Evolutionary conservation across 345 rosid species (phyloP), one percentile per base, ranked within the genome.

Genomic region (Anastatica hierochuntica): DNA sequence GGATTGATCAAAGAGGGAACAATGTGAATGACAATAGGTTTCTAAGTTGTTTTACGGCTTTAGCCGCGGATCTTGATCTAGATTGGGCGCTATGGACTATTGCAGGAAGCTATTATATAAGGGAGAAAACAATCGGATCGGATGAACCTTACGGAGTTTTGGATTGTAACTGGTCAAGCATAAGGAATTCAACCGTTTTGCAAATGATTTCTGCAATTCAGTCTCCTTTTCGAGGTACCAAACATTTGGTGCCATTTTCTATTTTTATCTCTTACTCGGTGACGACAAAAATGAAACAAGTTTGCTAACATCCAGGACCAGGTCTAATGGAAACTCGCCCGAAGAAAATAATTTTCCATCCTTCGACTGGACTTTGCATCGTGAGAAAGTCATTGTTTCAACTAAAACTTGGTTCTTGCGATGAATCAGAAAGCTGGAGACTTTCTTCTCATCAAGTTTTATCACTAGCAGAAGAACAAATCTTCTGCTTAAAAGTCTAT

Each of bases 51-150:
- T 78, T 92, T 64, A 43, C 80, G 42, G 77, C 85, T 15, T 48
- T 66, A 30, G 84, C 84, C 3, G 94, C 88, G 35, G 95, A 84
- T 30, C 84, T 79, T 42, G 98, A 92, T 70, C 42, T 79, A 47
- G 96, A 92, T 44, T 88, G 89, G 95, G 88, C 90, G 0, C 14
- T 77, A 55, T 92, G 96, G 96, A 79, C 95, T 0, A 12, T 88
- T 17, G 84, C 63, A 21, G 96, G 96, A 44, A 83, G 95, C 47
- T 92, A 85, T 62, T 81, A 88, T 47, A 5, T 84, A 10, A 76
- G 94, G 60, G 77, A 81, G 26, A 88, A 86, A 15, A 78, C 60
- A 1, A 13, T 41, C 1, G 98, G 84, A n/a, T 13, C 48, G 17
- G 74, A 76, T 30, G 96, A 92, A 69, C 35, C 51, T 30, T 92